Conservation (phyloP, 2,329 filamentous ascomycete species). For the Colletotrichum australisinense region DNA sequence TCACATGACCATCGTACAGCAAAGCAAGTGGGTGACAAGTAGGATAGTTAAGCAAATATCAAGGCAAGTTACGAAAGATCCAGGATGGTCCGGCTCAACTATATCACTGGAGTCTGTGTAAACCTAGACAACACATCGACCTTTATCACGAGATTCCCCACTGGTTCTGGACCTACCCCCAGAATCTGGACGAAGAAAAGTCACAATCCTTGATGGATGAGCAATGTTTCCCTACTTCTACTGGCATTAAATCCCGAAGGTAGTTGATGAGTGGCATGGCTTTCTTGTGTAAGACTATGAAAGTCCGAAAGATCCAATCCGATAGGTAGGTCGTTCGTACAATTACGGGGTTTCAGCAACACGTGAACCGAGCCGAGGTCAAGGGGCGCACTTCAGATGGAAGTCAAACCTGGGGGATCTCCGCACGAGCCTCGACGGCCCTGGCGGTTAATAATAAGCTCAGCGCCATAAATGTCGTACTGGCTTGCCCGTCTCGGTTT, state of each 20-base stretch:
- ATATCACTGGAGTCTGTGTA: too few species aligned
- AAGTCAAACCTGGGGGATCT: not conserved
- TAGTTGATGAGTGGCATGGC: not conserved
- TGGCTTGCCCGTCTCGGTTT: not conserved
- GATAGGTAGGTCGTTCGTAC: not conserved
- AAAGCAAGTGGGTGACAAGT: too few species aligned
- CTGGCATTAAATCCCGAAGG: not conserved
- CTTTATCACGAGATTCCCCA: too few species aligned
- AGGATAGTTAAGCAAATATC: too few species aligned
- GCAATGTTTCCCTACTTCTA: not conserved
- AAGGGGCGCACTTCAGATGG: not conserved
- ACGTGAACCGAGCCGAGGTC: constrained; percentile 14
- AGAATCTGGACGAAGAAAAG: not conserved
- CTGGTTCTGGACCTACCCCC: too few species aligned
- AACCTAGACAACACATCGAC: too few species aligned
- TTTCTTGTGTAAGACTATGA: not conserved
- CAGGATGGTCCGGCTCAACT: too few species aligned
- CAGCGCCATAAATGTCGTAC: not conserved
- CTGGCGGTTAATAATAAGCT: not conserved
- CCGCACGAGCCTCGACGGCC: not conserved
- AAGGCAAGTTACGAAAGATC: too few species aligned
- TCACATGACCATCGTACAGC: too few species aligned
- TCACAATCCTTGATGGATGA: not conserved
- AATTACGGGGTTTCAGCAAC: not conserved
- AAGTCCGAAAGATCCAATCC: not conserved